Evolutionary conservation across 306 rosid genomes (phyloP), one percentile per base, ranked within the genome.

Genomic region (Arachis hypogaea): DNA sequence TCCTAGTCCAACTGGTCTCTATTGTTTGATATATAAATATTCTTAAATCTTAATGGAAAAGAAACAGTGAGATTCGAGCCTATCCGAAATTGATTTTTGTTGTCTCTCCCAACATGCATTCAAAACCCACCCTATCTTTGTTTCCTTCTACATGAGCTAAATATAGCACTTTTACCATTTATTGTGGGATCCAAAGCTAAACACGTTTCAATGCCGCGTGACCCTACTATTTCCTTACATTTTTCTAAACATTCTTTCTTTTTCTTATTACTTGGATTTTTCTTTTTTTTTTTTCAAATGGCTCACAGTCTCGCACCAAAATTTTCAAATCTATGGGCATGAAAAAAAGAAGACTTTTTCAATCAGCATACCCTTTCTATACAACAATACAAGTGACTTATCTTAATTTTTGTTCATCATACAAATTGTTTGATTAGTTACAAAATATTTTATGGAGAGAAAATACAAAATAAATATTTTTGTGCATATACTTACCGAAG

Each of bases 61-160:
- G 68, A 66, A 74, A 75, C 54, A 70, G 77, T 74, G 16, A 69
- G 88, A 81, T 84, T 84, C 88, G 83, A 66, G 54, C 75, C 72
- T 74, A 81, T 81, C 85, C 85, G 44, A 74, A 69, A 60, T 18
- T 68, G 77, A 63, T 76, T 36, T 76, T 12, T 42, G 56, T 11
- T 68, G 87, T 80, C 79, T 18, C 55, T 49, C 63, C 51, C 73
- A 33, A 33, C 1, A 3, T 7, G 5, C 56, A 49, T 9, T 11
- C 9, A 46, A 7, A 11, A 65, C 58, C 69, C 40, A 59, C 82
- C 29, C 74, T 41, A 61, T 63, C 60, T 18, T 9, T 40, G 16
- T 62, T 18, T 69, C 71, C 36, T 43, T 11, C 67, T 55, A 11
- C 59, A 8, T 60, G 12, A 22, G 43, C 44, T 22, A 38, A 59